A percentile compares a stretch with the other conserved stretches of the same genome.
Evolutionary conservation across 768 basidiomycete genomes (phyloP).

Genomic region (Mycena venus): DNA sequence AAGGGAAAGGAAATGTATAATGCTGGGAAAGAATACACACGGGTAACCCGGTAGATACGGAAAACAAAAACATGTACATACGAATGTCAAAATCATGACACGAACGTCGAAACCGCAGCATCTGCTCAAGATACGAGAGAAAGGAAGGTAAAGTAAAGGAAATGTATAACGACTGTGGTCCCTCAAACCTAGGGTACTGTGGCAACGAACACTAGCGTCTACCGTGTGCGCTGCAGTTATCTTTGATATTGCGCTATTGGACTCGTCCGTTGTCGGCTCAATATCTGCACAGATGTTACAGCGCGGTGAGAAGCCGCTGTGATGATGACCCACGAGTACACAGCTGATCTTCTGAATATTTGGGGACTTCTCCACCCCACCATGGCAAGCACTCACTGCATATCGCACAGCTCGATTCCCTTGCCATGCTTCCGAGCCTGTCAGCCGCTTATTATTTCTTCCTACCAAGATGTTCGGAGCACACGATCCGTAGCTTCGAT

Average conservation of each 20-base stretch:
- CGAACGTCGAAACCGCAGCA: background rate
- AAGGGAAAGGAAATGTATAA: background rate
- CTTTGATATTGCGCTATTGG: constrained; percentile 1
- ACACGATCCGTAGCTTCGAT: constrained; percentile 16
- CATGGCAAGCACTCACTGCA: constrained; percentile 2
- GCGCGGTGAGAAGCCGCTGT: background rate
- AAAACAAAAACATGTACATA: constrained; percentile 5
- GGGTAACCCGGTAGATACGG: constrained; percentile 10
- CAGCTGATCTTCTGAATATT: constrained; percentile 14
- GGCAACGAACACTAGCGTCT: background rate
- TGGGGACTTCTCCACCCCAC: constrained; percentile 3
- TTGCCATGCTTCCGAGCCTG: constrained; percentile 11
- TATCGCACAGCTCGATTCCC: constrained; percentile 5
- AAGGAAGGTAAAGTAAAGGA: background rate
- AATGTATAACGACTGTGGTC: background rate
- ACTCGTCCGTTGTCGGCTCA: constrained; percentile 10
- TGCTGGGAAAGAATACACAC: background rate
- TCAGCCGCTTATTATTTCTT: constrained; percentile 3
- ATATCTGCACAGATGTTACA: constrained; percentile 14
- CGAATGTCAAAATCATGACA: constrained; percentile 5
- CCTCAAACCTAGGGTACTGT: constrained; percentile 7
- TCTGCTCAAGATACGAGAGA: constrained; percentile 5
- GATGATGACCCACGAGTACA: constrained; percentile 9
- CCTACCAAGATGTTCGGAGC: background rate
- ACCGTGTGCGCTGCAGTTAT: constrained; percentile 7